phyloP scores from a whole-genome alignment of 2,329 filamentous ascomycete genomes.

The Neoscytalidium dimidiatum region DNA sequence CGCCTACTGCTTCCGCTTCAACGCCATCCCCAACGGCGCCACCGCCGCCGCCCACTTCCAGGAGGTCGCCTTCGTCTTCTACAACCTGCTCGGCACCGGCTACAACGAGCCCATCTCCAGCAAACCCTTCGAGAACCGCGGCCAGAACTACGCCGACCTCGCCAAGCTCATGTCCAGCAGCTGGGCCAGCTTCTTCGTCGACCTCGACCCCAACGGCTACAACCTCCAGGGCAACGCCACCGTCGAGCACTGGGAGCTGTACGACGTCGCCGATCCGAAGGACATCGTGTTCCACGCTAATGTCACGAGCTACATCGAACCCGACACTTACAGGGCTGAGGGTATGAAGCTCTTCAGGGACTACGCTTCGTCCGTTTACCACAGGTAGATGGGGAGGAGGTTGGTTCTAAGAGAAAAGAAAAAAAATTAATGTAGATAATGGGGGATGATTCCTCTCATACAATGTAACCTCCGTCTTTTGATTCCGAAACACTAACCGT shows the following conservation, averaged over 20 bases:
- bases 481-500: too few species aligned
- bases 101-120: conserved; percentile 37
- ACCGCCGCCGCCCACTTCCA: conserved; percentile 57
- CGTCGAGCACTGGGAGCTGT: conserved; percentile 43
- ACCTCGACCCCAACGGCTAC: conserved; percentile 43
- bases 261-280: conserved; percentile 36
- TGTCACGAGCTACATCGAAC: conserved; percentile 42
- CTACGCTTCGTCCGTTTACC: conserved; percentile 5
- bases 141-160: conserved; percentile 39
- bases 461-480: too few species aligned
- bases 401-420: too few species aligned
- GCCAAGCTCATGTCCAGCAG: conserved; percentile 46
- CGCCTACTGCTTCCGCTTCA: conserved; percentile 65
- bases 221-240: conserved; percentile 23
- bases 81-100: conserved; percentile 46
- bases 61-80: conserved; percentile 51
- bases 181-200: conserved; percentile 49
- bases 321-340: conserved; percentile 46
- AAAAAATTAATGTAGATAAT: too few species aligned
- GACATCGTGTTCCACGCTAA: conserved; percentile 53
- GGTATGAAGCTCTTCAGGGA: conserved; percentile 48
- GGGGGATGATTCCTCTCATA: not conserved
- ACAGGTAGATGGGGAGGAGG: conserved; percentile 4
- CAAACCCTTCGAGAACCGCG: conserved; percentile 38
- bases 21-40: conserved; percentile 53